Percentiles rank a stretch among this genome's conserved stretches.
Conservation (phyloP, 768 basidiomycete species). For the Amanita pallidorosea region DNA sequence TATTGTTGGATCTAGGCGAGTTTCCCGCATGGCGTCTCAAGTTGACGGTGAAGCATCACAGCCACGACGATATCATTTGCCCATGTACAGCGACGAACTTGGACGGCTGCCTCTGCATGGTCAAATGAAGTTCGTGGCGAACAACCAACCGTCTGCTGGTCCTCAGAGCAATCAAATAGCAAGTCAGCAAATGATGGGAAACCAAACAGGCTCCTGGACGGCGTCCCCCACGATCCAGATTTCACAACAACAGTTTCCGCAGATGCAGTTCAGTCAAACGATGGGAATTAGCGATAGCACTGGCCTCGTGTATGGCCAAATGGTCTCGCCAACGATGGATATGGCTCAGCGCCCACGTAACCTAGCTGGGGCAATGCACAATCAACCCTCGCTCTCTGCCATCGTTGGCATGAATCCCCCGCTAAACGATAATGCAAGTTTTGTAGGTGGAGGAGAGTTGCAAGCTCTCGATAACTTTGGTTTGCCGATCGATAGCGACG, state of each 20-base stretch:
- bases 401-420: not conserved
- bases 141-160: constrained; percentile 2
- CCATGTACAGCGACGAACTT: constrained; percentile 52
- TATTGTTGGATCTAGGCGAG: constrained; percentile 5
- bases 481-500: constrained; percentile 31
- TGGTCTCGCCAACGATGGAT: not conserved
- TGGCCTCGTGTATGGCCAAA: not conserved
- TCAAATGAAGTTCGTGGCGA: constrained; percentile 15
- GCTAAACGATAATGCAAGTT: not conserved
- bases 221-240: not conserved
- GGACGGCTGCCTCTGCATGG: constrained; percentile 38
- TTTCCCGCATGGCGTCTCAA: not conserved
- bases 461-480: constrained; percentile 2
- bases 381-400: not conserved
- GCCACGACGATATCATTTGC: constrained; percentile 22
- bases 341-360: not conserved
- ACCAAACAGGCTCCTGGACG: not conserved
- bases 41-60: not conserved
- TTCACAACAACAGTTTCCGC: not conserved
- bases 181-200: not conserved
- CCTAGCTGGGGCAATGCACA: not conserved
- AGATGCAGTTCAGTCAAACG: not conserved
- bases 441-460: not conserved
- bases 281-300: not conserved
- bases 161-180: constrained; percentile 1